phyloP scores from a whole-genome alignment of 2,329 filamentous ascomycete genomes.

The Ophiostoma montium region DNA sequence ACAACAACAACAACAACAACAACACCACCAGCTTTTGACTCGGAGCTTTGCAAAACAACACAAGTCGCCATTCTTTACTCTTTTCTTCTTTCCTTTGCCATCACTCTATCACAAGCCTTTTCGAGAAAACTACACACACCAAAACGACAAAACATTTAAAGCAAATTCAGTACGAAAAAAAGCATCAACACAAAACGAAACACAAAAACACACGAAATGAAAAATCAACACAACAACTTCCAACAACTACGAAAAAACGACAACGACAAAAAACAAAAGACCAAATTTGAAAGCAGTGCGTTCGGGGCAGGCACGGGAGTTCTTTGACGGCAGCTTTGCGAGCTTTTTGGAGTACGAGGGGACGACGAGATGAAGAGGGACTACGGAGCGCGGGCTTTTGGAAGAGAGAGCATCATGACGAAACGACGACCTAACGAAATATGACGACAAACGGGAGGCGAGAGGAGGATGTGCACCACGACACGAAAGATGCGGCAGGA shows the following conservation, averaged over 20 bases:
- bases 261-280: neutral
- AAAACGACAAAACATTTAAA: neutral
- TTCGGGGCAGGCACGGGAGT: neutral
- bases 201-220: neutral
- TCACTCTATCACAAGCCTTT: neutral
- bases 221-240: neutral
- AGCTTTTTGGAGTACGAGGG: no score
- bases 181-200: neutral
- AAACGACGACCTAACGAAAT: neutral
- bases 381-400: neutral
- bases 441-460: neutral
- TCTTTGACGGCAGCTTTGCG: neutral
- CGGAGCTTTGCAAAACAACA: neutral
- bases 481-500: neutral
- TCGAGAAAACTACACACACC: neutral
- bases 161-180: neutral
- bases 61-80: neutral
- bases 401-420: neutral
- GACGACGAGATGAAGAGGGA: neutral
- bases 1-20: no score
- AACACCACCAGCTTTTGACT: conserved; percentile 1
- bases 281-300: neutral
- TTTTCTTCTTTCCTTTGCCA: neutral
- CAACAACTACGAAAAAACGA: neutral
- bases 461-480: neutral